Percentiles rank a stretch among this genome's conserved stretches.
Conservation (phyloP, 1,139 yeast genomes). For the Hansenula lynferdii region DNA sequence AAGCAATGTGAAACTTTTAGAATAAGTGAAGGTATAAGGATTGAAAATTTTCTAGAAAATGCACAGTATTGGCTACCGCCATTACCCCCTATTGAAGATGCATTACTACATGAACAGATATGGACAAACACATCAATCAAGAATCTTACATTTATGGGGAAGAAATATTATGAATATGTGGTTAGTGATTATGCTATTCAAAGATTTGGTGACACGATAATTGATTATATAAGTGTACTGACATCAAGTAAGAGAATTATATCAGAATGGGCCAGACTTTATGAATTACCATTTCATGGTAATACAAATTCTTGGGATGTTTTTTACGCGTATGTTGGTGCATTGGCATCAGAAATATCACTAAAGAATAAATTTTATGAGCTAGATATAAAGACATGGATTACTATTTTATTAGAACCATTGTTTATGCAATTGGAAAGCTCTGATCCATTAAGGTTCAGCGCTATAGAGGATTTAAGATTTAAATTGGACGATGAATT, state of each 20-base stretch:
- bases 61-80: constrained; percentile 6
- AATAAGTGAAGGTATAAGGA: constrained; percentile 1
- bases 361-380: neutral
- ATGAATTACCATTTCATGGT: constrained; percentile 2
- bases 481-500: constrained; percentile 2
- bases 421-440: constrained; percentile 7
- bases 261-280: constrained; percentile 8
- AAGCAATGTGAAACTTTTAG: constrained; percentile 1
- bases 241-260: constrained; percentile 5
- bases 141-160: constrained; percentile 8
- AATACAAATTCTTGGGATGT: constrained; percentile 3
- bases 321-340: constrained; percentile 14
- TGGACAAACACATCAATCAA: constrained; percentile 1
- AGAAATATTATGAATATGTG: constrained; percentile 5
- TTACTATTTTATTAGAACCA: constrained; percentile 12
- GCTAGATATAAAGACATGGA: constrained; percentile 3
- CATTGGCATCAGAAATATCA: constrained; percentile 2
- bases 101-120: constrained; percentile 2
- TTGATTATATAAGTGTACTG: constrained; percentile 2
- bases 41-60: constrained; percentile 3
- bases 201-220: constrained; percentile 10
- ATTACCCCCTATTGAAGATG: constrained; percentile 6
- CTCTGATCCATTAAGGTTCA: neutral
- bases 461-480: constrained; percentile 5
- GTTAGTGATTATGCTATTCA: constrained; percentile 6